phyloP scores from a whole-genome alignment of 1,284 basidiomycete genomes.

The Rhodotorula sp. region DNA sequence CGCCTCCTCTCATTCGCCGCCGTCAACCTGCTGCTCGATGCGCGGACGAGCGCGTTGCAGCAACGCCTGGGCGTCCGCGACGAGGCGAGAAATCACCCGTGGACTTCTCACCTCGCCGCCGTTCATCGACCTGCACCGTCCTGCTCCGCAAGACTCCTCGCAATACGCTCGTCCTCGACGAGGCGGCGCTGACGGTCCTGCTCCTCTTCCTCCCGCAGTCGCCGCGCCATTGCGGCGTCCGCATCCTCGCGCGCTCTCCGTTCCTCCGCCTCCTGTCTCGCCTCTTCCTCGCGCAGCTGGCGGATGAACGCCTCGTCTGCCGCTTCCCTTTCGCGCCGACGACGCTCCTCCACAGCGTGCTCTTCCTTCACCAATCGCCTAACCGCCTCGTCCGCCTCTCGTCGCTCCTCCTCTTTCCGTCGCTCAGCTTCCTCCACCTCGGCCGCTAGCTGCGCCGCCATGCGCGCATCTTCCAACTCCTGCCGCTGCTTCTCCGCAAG shows the following conservation, averaged over 20 bases:
- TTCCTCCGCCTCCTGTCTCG: slow-evolving; percentile 4
- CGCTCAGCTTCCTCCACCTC: slow-evolving; percentile 23
- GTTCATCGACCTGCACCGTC: background rate
- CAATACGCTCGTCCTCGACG: slow-evolving; percentile 29
- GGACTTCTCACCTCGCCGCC: background rate
- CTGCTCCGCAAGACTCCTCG: slow-evolving; percentile 21
- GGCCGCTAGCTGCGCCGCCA: slow-evolving; percentile 12
- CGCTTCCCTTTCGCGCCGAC: slow-evolving; percentile 8
- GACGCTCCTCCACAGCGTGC: slow-evolving; percentile 1
- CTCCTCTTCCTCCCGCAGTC: slow-evolving; percentile 12
- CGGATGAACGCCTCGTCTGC: slow-evolving; percentile 28
- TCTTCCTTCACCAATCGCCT: slow-evolving; percentile 12
- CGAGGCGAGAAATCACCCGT: background rate
- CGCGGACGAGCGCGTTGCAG: too few relatives aligned
- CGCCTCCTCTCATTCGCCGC: too few relatives aligned
- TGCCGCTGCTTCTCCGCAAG: slow-evolving; percentile 3
- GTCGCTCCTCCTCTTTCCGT: background rate
- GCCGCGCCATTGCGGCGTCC: slow-evolving; percentile 12
- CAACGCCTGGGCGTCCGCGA: background rate
- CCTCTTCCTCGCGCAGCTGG: slow-evolving; percentile 22
- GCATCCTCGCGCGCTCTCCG: slow-evolving; percentile 7
- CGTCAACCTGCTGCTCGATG: too few relatives aligned
- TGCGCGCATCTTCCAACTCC: slow-evolving; percentile 21
- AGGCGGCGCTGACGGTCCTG: slow-evolving; percentile 1
- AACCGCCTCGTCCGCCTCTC: slow-evolving; percentile 24